Evolutionary conservation across 257 asterid species (phyloP).

Genomic region (Hygrophila difformis): DNA sequence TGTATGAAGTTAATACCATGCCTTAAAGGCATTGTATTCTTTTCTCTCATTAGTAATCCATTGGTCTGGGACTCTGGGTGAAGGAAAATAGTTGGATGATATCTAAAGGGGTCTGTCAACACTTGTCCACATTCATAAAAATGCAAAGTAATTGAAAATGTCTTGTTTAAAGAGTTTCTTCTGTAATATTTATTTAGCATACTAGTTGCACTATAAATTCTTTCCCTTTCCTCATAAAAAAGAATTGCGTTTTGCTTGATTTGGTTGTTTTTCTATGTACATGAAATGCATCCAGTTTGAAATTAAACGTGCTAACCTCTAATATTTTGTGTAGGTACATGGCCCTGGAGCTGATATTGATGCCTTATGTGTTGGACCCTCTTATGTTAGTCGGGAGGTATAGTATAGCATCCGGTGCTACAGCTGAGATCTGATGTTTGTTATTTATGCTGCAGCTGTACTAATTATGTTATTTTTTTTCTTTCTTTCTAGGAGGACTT

Average conservation of each 20-base stretch:
- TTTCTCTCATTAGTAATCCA: too few relatives aligned
- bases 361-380: constrained; percentile 63
- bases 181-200: too few relatives aligned
- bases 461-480: constrained; percentile 14
- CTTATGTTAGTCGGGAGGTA: constrained; percentile 58
- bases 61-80: background rate
- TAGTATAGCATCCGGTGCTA: background rate
- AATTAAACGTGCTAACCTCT: background rate
- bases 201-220: too few relatives aligned
- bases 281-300: background rate
- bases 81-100: background rate
- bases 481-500: constrained; percentile 56
- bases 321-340: constrained; percentile 34
- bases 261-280: background rate
- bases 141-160: too few relatives aligned
- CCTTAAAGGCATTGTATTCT: too few relatives aligned
- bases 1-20: too few relatives aligned
- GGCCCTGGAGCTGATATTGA: constrained; percentile 77
- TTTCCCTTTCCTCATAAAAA: too few relatives aligned
- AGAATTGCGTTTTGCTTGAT: too few relatives aligned
- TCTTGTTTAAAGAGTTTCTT: too few relatives aligned
- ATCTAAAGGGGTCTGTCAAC: too few relatives aligned
- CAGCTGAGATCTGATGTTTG: background rate
- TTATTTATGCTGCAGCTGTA: background rate
- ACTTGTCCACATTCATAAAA: too few relatives aligned